Percentiles rank a stretch among this genome's conserved stretches.
phyloP scores from a whole-genome alignment of 2,329 filamentous ascomycete genomes.

The Immersiporthe knoxdaviesiana region DNA sequence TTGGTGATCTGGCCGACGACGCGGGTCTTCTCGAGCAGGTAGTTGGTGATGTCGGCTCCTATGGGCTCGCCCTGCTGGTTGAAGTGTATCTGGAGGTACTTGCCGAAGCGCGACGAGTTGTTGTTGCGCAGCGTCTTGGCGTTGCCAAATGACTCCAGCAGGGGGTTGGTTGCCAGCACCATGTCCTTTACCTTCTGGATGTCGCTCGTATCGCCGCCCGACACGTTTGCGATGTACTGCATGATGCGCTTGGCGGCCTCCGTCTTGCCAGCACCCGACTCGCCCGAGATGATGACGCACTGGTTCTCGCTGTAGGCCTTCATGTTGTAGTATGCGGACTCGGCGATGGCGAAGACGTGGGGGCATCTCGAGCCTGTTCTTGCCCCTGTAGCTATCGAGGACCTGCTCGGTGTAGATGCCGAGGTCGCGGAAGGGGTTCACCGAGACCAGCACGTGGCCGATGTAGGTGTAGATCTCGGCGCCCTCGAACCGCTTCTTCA shows the following conservation, averaged over 20 bases:
- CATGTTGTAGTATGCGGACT: constrained; percentile 99
- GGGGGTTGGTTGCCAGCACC: constrained; percentile 96
- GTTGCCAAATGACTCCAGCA: constrained; percentile 97
- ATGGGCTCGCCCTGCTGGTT: constrained; percentile 89
- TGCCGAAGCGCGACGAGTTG: constrained; percentile 97
- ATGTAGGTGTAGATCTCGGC: constrained; percentile 99
- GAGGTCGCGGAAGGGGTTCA: constrained; percentile 96
- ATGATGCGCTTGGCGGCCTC: constrained; percentile 98
- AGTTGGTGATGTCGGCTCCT: constrained; percentile 97
- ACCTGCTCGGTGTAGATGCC: constrained; percentile 97
- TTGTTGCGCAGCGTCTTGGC: constrained; percentile 98
- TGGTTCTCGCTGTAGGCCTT: constrained; percentile 99
- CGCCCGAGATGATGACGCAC: constrained; percentile 98
- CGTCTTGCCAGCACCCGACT: constrained; percentile 97
- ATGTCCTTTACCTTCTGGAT: constrained; percentile 99
- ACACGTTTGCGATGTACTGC: constrained; percentile 99
- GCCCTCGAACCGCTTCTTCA: constrained; percentile 98
- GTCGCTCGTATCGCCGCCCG: constrained; percentile 79
- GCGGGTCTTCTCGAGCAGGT: constrained; percentile 91
- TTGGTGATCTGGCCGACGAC: constrained; percentile 94
- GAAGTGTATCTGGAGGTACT: constrained; percentile 97
- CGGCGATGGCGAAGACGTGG: constrained; percentile 98
- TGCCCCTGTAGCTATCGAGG: constrained; percentile 90
- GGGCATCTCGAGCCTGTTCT: constrained; percentile 93
- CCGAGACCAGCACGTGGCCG: constrained; percentile 97